Evolutionary conservation across 371 early-diverging fungal species (phyloP).

Genomic region (Phascolomyces articulosus): DNA sequence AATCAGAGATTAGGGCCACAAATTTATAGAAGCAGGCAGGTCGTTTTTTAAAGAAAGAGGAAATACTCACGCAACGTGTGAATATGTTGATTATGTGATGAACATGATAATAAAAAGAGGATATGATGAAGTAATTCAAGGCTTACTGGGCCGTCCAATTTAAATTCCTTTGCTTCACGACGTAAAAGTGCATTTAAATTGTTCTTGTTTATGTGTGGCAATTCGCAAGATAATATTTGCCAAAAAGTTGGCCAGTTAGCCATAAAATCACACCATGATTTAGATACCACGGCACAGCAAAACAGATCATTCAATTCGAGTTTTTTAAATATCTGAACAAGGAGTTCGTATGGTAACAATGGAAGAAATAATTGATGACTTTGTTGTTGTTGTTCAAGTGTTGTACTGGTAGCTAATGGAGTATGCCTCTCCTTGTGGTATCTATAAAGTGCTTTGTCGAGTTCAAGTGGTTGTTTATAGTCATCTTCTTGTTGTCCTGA

Average conservation of each 20-base stretch:
- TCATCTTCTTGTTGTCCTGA: no score
- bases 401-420: no score
- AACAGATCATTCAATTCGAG: not conserved
- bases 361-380: not conserved
- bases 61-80: not conserved
- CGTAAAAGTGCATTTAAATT: not conserved
- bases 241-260: not conserved
- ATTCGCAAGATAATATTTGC: not conserved
- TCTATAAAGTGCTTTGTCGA: no score
- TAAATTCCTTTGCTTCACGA: not conserved
- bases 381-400: not conserved
- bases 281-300: not conserved
- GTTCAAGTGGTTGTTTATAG: no score
- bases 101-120: not conserved
- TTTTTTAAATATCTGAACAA: not conserved
- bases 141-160: not conserved
- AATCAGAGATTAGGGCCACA: no score
- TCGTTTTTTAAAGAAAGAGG: no score
- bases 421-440: no score
- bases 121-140: not conserved
- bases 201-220: not conserved
- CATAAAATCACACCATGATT: not conserved
- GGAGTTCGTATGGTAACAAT: not conserved
- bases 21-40: no score
- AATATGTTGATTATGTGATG: not conserved